phyloP scores from a whole-genome alignment of 768 basidiomycete species.

The Boletus reticulatus region DNA sequence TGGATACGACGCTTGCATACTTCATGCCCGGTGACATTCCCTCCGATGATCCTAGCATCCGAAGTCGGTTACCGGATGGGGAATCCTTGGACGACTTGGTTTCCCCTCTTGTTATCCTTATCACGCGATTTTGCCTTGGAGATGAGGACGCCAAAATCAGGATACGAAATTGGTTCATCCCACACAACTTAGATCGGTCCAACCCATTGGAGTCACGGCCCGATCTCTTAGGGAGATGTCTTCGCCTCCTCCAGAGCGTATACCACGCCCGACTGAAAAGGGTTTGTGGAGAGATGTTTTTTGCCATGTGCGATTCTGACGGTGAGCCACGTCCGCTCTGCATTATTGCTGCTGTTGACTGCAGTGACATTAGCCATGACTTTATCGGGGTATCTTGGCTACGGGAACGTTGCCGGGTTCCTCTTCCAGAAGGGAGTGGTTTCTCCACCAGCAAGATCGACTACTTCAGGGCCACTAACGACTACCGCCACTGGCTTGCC shows the following conservation, averaged over 20 bases:
- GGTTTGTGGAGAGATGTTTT: constrained; percentile 85
- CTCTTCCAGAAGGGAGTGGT: constrained; percentile 89
- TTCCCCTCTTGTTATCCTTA: constrained; percentile 71
- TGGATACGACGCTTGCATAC: constrained; percentile 56
- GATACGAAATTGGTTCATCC: constrained; percentile 69
- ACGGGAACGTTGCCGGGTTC: constrained; percentile 95
- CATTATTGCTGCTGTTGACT: constrained; percentile 1
- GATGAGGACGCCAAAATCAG: constrained; percentile 56
- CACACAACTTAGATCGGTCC: constrained; percentile 77
- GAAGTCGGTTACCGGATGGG: constrained; percentile 41
- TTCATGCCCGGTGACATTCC: constrained; percentile 67
- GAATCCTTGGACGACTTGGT: constrained; percentile 73
- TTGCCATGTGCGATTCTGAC: constrained; percentile 77
- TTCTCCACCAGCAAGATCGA: constrained; percentile 45
- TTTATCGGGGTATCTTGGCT: constrained; percentile 80
- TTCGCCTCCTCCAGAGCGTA: constrained; percentile 73
- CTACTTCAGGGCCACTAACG: constrained; percentile 32
- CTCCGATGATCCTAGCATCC: constrained; percentile 62
- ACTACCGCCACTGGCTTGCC: constrained; percentile 38
- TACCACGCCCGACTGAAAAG: constrained; percentile 73
- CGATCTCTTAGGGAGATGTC: constrained; percentile 74
- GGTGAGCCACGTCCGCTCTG: constrained; percentile 34
- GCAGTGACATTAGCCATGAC: constrained; percentile 49
- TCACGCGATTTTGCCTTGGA: constrained; percentile 67
- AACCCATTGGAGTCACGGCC: constrained; percentile 68